Base-by-base conservation (phyloP, 148 eudicot genomes). In the Fagopyrum homotropicum region DNA sequence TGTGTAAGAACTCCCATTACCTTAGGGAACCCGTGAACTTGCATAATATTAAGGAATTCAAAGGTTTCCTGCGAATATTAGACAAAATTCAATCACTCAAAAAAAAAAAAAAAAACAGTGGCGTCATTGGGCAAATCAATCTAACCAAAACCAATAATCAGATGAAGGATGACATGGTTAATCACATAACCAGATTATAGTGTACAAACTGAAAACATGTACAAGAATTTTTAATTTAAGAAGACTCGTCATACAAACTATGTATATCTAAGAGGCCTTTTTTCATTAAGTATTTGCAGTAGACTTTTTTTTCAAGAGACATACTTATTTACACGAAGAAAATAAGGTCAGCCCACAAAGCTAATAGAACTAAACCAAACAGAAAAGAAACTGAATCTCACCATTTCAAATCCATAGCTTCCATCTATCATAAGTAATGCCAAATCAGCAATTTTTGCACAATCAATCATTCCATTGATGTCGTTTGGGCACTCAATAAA, bases 321-420 rank as follows among this genome's bases (percentile, higher is more conserved):
- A 61, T 40, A 66, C 71, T 43, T 35, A 4, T 12, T 66, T 10
- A 6, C 14, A 61, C 46, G 46, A 66, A 66, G 71, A 40, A 10
- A 14, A 35, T 44, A 66, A 14, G 43, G 17, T 6, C 71, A 66
- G 43, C 12, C 5, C 12, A 15, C 15, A 61, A 9, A 61, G 35
- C 68, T 26, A 29, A 60, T 0, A 60, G 16, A 52, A 12, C 16
- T 15, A 30, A 52, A 22, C 26, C 12, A 22, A 60, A 22, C 7
- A 57, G 43, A 47, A 29, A 12, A 26, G 40, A 17, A 74, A 63
- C 9, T 73, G 63, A n/a, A 79, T 40, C 89, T 82, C 68, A 94
- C 98, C 98, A 94, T 94, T 89, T 94, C 98, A 85, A 94, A 91
- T 69, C 98, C 98, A 82, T 87, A 94, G 81, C 96, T 91, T 71